Evolutionary conservation across 345 rosid species (phyloP).

Genomic region (Orychophragmus violaceus): DNA sequence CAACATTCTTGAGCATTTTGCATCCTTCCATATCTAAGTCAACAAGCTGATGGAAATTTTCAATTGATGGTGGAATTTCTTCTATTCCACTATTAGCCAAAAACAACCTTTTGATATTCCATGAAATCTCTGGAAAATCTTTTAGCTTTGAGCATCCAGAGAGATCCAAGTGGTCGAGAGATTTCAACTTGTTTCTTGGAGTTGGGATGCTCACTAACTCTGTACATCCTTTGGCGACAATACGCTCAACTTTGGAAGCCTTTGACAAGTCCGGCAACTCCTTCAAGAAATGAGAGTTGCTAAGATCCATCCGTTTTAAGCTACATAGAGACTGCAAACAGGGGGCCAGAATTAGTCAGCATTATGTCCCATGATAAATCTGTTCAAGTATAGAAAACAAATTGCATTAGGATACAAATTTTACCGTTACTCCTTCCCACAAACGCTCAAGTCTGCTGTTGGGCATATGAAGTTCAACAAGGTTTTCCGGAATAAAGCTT

Average conservation of each 20-base stretch:
- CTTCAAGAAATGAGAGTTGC: background rate
- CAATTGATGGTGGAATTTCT: conserved; percentile 15
- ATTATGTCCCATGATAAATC: no score
- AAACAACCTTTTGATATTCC: background rate
- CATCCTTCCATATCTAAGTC: background rate
- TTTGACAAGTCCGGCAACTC: conserved; percentile 7
- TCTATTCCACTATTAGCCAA: conserved; percentile 8
- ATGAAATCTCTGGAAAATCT: conserved; percentile 9
- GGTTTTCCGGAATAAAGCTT: background rate
- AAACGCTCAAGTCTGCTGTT: background rate
- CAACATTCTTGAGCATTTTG: background rate
- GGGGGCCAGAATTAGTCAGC: background rate
- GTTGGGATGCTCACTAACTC: background rate
- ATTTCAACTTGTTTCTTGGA: background rate
- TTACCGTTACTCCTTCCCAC: background rate
- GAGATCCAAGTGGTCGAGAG: background rate
- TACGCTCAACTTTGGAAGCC: background rate
- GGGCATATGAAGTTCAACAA: background rate
- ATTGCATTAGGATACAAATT: no score
- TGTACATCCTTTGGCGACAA: background rate
- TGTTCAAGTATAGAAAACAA: background rate
- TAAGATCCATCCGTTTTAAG: background rate
- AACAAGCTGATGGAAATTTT: background rate
- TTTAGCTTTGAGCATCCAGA: conserved; percentile 9
- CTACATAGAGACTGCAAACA: background rate